A percentile compares a stretch with the other conserved stretches of the same genome.
Evolutionary conservation across 2,329 filamentous ascomycete species (phyloP).

Genomic region (Aureobasidium vineae): DNA sequence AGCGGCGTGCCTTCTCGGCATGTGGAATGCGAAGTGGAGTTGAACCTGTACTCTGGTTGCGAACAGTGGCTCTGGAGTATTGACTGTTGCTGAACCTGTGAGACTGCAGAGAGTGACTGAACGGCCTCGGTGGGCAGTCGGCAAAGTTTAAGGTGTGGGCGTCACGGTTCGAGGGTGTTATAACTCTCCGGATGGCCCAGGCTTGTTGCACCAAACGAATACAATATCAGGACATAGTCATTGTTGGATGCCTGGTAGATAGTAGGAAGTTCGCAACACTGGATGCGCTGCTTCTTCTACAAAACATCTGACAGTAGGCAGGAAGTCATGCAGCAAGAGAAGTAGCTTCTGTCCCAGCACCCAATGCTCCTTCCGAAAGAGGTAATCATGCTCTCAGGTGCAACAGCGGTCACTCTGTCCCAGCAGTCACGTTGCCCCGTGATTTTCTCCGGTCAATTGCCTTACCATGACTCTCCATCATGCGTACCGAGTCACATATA

Average conservation of each 20-base stretch:
- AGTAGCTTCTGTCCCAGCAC: constrained; percentile 2
- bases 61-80: background rate
- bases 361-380: constrained; percentile 12
- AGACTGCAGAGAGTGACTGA: background rate
- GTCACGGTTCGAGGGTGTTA: constrained; percentile 3
- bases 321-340: background rate
- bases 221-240: constrained; percentile 4
- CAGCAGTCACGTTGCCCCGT: background rate
- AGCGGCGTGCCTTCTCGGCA: constrained; percentile 23
- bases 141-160: background rate
- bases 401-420: background rate
- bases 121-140: background rate
- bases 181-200: constrained; percentile 17
- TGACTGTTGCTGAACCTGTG: background rate
- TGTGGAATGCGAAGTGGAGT: constrained; percentile 17
- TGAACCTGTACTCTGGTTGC: background rate
- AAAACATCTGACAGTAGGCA: background rate
- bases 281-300: background rate
- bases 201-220: constrained; percentile 4
- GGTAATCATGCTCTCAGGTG: constrained; percentile 4
- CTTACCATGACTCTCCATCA: background rate
- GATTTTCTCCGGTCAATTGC: background rate
- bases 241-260: constrained; percentile 8
- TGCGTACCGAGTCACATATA: background rate
- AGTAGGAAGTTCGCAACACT: background rate